phyloP scores from a whole-genome alignment of 2,329 filamentous ascomycete genomes.

The Tympanopsis confertula region DNA sequence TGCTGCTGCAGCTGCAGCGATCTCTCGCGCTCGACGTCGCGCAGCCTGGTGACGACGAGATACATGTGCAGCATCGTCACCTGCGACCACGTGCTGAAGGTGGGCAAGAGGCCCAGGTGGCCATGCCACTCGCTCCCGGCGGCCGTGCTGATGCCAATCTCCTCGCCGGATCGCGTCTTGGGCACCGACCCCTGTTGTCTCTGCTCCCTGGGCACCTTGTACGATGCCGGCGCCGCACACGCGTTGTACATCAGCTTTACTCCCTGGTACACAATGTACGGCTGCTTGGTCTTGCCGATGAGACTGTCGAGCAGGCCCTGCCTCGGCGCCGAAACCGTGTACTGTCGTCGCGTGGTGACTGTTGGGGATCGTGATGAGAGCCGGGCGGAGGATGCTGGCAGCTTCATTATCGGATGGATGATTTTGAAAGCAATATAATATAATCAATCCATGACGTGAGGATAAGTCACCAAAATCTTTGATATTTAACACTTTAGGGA shows the following conservation, averaged over 20 bases:
- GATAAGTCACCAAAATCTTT: no score
- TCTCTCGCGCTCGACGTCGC: constrained; percentile 60
- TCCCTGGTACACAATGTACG: constrained; percentile 67
- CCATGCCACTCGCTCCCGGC: not conserved
- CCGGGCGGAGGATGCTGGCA: no score
- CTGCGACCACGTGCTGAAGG: constrained; percentile 92
- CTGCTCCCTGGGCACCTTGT: constrained; percentile 59
- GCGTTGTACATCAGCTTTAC: constrained; percentile 70
- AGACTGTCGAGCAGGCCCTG: no score
- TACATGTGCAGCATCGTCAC: constrained; percentile 96
- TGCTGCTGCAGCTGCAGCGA: constrained; percentile 76
- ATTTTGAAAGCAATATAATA: no score
- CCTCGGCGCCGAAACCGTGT: no score
- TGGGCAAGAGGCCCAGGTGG: constrained; percentile 61
- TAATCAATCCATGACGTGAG: no score
- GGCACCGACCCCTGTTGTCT: constrained; percentile 56
- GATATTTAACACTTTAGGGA: no score
- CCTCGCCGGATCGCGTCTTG: constrained; percentile 67
- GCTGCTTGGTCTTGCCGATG: no score
- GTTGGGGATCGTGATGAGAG: no score
- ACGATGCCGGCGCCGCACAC: constrained; percentile 63
- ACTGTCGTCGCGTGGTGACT: no score
- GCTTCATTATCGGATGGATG: no score
- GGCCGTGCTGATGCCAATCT: constrained; percentile 60
- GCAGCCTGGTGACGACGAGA: constrained; percentile 71